Base-by-base conservation (phyloP, 225 moss, liverwort and hornwort species). In the Takakia lepidozioides region DNA sequence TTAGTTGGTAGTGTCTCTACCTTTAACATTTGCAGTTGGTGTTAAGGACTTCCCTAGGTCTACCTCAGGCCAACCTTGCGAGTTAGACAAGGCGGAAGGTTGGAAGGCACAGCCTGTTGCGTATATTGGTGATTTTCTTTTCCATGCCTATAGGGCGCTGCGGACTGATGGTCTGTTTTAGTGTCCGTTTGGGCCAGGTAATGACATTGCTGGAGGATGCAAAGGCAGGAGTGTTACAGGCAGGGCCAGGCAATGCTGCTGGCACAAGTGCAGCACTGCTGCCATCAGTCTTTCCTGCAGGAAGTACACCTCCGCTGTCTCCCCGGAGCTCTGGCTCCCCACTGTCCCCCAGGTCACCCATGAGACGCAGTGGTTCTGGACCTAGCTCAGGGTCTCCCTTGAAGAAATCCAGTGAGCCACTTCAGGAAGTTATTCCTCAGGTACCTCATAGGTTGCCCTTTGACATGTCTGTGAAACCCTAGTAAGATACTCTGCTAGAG, bases 401-500 rank as follows among this genome's bases (percentile, higher is more conserved):
- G 38, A 89, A 79, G 56, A 95, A 77, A 67, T 54, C 66, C 41
- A 80, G 86, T 70, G 93, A 93, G 57, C 68, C 69, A 64, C 57
- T 82, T 46, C 81, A 70, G 72, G 89, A 95, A 84, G 68, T 86
- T 43, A 89, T 95, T 56, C 93, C 93, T 51, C 93, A 95, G 93
- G 93, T 86, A 82, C 65, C 74, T 80, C 38, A 71, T 73, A 78
- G 78, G 78, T 78, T 78, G 78, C 78, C 32, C 32, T 32, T 32
- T 32, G 32, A 32, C 32, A 6, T 32, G 32, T 32, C 8, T 11
- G 11, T 32, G 11, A 7, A 32, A 32, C 32, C 32, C 11, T 32
- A 0, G 11, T 32, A 1, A 32, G 32, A 11, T 32, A 32, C 32
- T 8, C 36, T 37, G 36, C 13, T 13, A 9, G 13, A 37, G 13